Base-by-base conservation (phyloP, 495 filamentous ascomycete species). In the Podospora fimiseda region DNA sequence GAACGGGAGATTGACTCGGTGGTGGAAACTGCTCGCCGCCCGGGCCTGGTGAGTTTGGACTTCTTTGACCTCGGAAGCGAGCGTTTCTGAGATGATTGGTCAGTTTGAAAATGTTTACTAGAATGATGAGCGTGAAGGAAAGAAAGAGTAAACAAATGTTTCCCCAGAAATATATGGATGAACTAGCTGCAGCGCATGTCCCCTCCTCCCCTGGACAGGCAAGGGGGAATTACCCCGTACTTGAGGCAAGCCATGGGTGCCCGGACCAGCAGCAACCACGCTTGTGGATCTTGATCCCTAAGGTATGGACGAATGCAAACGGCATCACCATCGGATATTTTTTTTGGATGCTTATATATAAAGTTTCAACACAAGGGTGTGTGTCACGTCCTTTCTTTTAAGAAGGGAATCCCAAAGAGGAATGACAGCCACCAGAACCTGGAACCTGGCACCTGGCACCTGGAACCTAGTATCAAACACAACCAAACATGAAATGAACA, bases 11-110 rank as follows among this genome's bases (percentile, higher is more conserved):
- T 15, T 44, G 53, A 15, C 21, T 11, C 1, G 24, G 15, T 3
- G 41, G 40, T 20, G 53, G 27, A 27, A 27, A 36, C 24, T 49
- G 52, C 27, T 50, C 36, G 14, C 23, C 18, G 30, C 36, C 36
- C 13, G 52, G 15, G 20, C 38, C 38, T 49, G 61, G 59, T 9
- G 62, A 67, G 56, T 59, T 65, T 39, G 60, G 62, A 39, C 57
- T 52, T 55, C 57, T 60, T 41, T 67, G 62, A 45, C 62, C 64
- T 57, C 63, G 59, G 53, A 68, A 61, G 40, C 65, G 65, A 50
- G 63, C 59, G 60, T 65, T 65, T 27, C 65, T 68, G 50, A 41
- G 43, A 42, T 3, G 13, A 16, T 27, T 40, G 2, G 43, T 51
- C 48, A 59, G 51, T 39, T 7, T 21, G 44, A 24, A 15, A 14